phyloP scores from a whole-genome alignment of 2,329 filamentous ascomycete genomes.

The Endocalyx cinctus region DNA sequence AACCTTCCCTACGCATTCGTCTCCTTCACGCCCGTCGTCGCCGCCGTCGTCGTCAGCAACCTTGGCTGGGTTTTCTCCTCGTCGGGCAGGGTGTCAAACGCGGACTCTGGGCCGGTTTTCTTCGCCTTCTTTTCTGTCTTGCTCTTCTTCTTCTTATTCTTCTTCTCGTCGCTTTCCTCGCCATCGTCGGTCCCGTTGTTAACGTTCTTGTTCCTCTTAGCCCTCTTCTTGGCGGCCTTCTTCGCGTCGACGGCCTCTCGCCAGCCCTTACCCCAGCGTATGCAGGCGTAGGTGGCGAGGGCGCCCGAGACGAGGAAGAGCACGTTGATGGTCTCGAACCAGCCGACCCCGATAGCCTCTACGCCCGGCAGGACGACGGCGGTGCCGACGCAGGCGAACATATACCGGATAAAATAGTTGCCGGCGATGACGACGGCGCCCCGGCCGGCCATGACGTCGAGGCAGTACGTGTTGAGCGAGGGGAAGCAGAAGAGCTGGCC shows the following conservation, averaged over 20 bases:
- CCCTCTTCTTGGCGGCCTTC: slow-evolving; percentile 17
- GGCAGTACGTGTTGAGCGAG: slow-evolving; percentile 72
- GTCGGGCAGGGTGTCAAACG: no score
- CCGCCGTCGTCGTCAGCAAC: no score
- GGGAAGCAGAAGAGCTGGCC: slow-evolving; percentile 74
- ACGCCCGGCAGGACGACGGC: slow-evolving; percentile 71
- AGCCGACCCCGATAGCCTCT: slow-evolving; percentile 71
- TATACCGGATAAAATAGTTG: slow-evolving; percentile 74
- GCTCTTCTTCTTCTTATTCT: no score
- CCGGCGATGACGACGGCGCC: slow-evolving; percentile 73
- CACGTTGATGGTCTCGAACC: slow-evolving; percentile 63
- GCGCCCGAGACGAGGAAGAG: slow-evolving; percentile 33
- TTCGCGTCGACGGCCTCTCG: slow-evolving; percentile 29
- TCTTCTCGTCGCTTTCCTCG: neutral
- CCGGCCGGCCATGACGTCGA: slow-evolving; percentile 72
- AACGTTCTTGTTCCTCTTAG: slow-evolving; percentile 3
- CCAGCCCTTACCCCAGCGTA: slow-evolving; percentile 37
- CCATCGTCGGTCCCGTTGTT: neutral
- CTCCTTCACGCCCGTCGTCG: no score
- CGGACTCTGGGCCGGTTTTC: no score
- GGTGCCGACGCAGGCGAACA: slow-evolving; percentile 67
- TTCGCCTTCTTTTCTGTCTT: no score
- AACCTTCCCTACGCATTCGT: no score
- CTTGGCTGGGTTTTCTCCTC: no score
- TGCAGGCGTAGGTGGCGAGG: slow-evolving; percentile 31